Base-by-base conservation (phyloP, 2,329 filamentous ascomycete genomes). In the Stemphylium beticola region DNA sequence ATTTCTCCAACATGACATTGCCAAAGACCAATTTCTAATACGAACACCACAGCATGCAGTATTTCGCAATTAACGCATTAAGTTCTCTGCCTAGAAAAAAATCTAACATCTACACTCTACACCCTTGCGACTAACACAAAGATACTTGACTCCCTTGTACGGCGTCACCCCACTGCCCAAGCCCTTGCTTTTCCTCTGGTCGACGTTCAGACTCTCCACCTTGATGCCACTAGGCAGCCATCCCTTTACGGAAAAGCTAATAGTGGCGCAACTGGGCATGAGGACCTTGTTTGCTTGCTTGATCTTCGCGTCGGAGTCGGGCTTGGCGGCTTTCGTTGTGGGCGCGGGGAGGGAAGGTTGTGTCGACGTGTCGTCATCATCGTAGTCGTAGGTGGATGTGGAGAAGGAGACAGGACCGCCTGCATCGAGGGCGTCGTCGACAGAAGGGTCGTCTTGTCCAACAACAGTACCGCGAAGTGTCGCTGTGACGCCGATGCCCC, bases 61-160 rank as follows among this genome's bases (percentile, higher is more conserved):
- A 10, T 29, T 11, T 5, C 9, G 8, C 26, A 4, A 24, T 4
- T 14, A 3, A 10, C 2, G 7, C 12, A 15, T 12, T 10, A 3
- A n/a, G 17, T 42, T 20, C 31, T 11, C 32, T 42, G 17, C 15
- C 10, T 32, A 4, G 4, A 12, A 2, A n/a, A 5, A 14, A 8
- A 22, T 41, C 42, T 51, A 73, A 56, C 70, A 73, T 34, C 72
- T 60, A 52, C 65, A 66, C 56, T 83, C 82, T 4, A 84, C 74
- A 0, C 86, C 86, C 60, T 79, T 79, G 53, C 78, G 76, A 70
- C 84, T 86, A 11, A 87, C 83, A 64, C 93, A 97, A 66, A 99
- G 74, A 76, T 99, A 99, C 78, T 99, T 99, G 62, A 99, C 95
- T 1, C 95, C 95, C 78, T 98, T 99, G 77, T 96, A 98, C 20